phyloP scores from a whole-genome alignment of 768 basidiomycete genomes.

The Tubosaeta sp. region DNA sequence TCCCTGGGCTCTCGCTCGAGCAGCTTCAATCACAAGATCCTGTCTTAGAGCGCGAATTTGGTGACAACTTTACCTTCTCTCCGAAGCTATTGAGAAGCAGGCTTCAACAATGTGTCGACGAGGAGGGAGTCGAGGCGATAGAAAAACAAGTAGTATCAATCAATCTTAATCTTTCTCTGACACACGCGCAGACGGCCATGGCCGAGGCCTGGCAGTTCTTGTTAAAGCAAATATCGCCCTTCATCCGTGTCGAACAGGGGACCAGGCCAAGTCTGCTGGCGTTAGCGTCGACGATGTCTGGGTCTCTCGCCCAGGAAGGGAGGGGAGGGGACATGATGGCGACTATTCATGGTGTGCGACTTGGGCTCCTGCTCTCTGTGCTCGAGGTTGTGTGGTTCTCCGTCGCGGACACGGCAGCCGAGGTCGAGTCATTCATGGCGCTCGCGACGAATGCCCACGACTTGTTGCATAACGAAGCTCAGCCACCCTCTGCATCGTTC shows the following conservation, averaged over 20 bases:
- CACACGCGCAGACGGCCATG: conserved; percentile 71
- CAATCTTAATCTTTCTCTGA: conserved; percentile 84
- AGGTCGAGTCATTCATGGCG: conserved; percentile 56
- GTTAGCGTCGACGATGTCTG: conserved; percentile 61
- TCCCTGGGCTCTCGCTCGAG: conserved; percentile 59
- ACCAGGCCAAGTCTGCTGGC: conserved; percentile 54
- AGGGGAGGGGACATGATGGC: conserved; percentile 84
- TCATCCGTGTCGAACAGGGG: conserved; percentile 55
- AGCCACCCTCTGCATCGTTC: conserved; percentile 70
- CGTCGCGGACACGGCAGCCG: conserved; percentile 47
- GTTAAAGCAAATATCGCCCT: conserved; percentile 58
- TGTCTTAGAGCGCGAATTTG: conserved; percentile 66
- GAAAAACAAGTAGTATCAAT: conserved; percentile 64
- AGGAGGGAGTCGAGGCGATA: conserved; percentile 42
- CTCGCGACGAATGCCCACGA: conserved; percentile 58
- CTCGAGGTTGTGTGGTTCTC: conserved; percentile 82
- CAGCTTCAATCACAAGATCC: conserved; percentile 63
- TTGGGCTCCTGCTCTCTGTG: conserved; percentile 69
- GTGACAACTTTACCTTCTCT: conserved; percentile 77
- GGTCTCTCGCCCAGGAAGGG: conserved; percentile 60
- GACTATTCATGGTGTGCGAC: conserved; percentile 68
- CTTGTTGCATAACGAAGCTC: conserved; percentile 69
- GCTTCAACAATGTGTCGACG: conserved; percentile 39
- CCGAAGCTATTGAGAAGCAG: conserved; percentile 54
- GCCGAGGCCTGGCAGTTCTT: conserved; percentile 77